These are phyloP conservation scores for Periconia sp. DNA, from an alignment of 2,329 filamentous ascomycete species.

Conservation along the genomic window DNA sequence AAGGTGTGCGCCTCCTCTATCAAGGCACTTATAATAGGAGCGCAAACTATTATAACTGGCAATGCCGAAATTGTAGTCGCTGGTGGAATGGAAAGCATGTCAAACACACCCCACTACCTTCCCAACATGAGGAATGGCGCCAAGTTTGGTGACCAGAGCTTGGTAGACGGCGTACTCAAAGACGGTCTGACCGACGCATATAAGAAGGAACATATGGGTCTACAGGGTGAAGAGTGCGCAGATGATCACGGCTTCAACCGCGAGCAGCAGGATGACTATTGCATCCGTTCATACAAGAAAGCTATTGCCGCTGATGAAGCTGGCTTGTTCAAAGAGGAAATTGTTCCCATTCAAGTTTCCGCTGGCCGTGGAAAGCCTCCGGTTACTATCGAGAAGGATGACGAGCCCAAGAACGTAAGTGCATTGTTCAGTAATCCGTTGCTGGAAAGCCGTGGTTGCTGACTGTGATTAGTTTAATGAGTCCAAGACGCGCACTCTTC, in stretches of 20 bases:
- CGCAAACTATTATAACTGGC: conserved; percentile 97
- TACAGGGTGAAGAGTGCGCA: conserved; percentile 91
- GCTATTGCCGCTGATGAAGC: conserved; percentile 84
- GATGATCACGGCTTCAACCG: conserved; percentile 80
- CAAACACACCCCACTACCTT: conserved; percentile 95
- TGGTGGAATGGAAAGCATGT: conserved; percentile 98
- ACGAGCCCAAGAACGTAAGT: conserved; percentile 89
- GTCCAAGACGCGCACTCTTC: conserved; percentile 57
- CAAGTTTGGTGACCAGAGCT: conserved; percentile 90
- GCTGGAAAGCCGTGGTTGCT: conserved; percentile 13
- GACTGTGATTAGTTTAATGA: conserved; percentile 55
- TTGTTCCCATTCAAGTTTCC: conserved; percentile 85
- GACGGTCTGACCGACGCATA: conserved; percentile 95
- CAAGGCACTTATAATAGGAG: conserved; percentile 92
- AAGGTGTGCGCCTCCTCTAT: conserved; percentile 97
- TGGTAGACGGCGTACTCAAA: conserved; percentile 91
- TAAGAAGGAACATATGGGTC: conserved; percentile 96
- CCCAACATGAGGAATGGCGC: conserved; percentile 82
- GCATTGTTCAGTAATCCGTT: conserved; percentile 12
- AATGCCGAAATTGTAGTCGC: conserved; percentile 92
- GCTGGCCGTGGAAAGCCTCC: conserved; percentile 90
- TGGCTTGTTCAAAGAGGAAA: conserved; percentile 84
- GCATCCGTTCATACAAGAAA: conserved; percentile 93
- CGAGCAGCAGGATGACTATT: conserved; percentile 92
- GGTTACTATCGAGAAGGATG: conserved; percentile 80